These are phyloP conservation scores for Trypanosoma lewisi DNA, from an alignment of 208 protist genomes.

Conservation along the genomic window DNA sequence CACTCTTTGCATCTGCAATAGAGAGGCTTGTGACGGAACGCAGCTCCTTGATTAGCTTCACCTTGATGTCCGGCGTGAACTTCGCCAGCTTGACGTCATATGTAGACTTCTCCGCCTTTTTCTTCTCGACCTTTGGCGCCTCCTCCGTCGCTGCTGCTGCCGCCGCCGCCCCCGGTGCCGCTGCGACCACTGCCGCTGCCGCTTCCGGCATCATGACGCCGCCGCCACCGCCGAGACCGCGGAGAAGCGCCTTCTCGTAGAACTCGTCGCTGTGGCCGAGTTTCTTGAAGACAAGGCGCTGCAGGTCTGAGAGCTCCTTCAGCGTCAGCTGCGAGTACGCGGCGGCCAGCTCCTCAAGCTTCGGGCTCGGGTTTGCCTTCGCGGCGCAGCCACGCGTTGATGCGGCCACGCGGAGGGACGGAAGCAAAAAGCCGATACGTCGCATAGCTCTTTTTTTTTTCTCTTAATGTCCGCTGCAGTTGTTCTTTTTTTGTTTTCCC, in stretches of 20 bases:
- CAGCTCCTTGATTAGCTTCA: conserved; percentile 92
- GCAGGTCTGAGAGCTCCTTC: conserved; percentile 82
- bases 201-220: conserved; percentile 29
- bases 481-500: background rate
- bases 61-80: conserved; percentile 83
- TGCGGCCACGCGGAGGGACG: conserved; percentile 8
- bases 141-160: conserved; percentile 38
- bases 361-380: conserved; percentile 23
- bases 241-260: conserved; percentile 88
- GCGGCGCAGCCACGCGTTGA: conserved; percentile 15
- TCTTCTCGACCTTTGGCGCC: conserved; percentile 77
- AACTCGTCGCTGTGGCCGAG: conserved; percentile 88
- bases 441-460: conserved; percentile 29
- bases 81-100: conserved; percentile 89
- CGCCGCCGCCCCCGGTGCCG: conserved; percentile 30
- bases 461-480: too few relatives aligned
- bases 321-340: conserved; percentile 86
- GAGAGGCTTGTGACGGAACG: conserved; percentile 81
- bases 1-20: conserved; percentile 87
- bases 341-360: conserved; percentile 72
- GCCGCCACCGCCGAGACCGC: conserved; percentile 71
- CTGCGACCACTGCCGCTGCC: conserved; percentile 25
- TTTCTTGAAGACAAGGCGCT: conserved; percentile 90
- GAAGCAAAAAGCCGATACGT: conserved; percentile 28
- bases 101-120: conserved; percentile 88